Conservation (phyloP, 495 filamentous ascomycete genomes). For the Penicillium nucicola region DNA sequence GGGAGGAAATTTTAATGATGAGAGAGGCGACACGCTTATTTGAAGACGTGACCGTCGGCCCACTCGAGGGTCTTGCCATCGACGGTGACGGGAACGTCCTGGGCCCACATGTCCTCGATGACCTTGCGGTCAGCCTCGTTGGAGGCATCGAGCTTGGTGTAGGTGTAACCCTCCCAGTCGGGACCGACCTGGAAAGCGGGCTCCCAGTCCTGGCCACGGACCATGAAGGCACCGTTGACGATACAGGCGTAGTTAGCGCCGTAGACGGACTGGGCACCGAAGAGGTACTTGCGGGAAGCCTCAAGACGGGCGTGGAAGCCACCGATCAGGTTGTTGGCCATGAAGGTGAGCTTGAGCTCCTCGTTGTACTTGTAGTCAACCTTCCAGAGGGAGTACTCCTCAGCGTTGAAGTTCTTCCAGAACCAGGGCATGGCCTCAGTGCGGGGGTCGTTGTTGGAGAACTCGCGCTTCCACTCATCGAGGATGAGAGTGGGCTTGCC, state of each 20-base stretch:
- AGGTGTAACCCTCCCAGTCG: constrained; percentile 95
- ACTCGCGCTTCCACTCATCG: constrained; percentile 98
- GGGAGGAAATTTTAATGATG: constrained; percentile 10
- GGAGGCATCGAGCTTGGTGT: constrained; percentile 87
- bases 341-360: constrained; percentile 95
- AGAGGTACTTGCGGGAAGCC: constrained; percentile 97
- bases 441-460: constrained; percentile 94
- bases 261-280: constrained; percentile 87
- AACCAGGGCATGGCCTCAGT: constrained; percentile 88
- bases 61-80: constrained; percentile 75
- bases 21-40: constrained; percentile 59
- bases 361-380: constrained; percentile 97
- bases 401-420: constrained; percentile 90
- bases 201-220: constrained; percentile 83
- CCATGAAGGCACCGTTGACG: constrained; percentile 85
- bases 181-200: constrained; percentile 95
- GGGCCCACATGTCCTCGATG: constrained; percentile 84
- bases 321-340: constrained; percentile 94
- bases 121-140: constrained; percentile 79
- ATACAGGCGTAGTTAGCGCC: constrained; percentile 82
- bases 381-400: constrained; percentile 93
- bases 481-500: constrained; percentile 75
- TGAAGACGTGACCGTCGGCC: constrained; percentile 97
- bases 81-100: constrained; percentile 76
- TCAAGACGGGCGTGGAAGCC: constrained; percentile 98